These are phyloP conservation scores for Coemansia sp. DNA, from an alignment of 192 early-diverging fungal species.

Conservation along the genomic window DNA sequence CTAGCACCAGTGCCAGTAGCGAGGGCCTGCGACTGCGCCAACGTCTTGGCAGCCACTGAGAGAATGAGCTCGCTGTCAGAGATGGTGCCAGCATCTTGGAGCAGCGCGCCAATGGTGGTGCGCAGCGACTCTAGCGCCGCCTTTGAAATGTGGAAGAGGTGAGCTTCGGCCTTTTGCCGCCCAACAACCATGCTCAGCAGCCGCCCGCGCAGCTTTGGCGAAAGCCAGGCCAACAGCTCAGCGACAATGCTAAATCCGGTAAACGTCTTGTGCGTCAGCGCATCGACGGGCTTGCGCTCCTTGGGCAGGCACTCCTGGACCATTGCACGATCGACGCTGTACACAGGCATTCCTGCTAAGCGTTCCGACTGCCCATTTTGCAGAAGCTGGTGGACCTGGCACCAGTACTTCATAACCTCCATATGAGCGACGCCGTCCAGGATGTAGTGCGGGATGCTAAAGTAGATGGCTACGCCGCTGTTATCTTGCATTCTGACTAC, in stretches of 20 bases:
- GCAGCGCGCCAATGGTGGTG: conserved; percentile 7
- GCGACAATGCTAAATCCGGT: conserved; percentile 19
- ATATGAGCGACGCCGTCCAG: conserved; percentile 32
- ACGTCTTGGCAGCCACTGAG: conserved; percentile 23
- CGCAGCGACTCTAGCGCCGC: conserved; percentile 22
- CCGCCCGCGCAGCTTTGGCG: conserved; percentile 33
- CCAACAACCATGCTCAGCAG: conserved; percentile 21
- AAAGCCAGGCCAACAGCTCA: conserved; percentile 42
- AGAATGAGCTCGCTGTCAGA: conserved; percentile 30
- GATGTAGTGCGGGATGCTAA: conserved; percentile 43
- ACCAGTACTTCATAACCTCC: conserved; percentile 37
- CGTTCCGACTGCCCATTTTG: neutral
- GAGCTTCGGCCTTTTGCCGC: conserved; percentile 36
- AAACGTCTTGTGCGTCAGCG: conserved; percentile 11
- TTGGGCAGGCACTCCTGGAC: conserved; percentile 17
- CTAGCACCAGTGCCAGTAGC: neutral
- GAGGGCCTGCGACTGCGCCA: conserved; percentile 28
- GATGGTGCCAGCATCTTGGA: conserved; percentile 8
- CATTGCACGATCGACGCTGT: conserved; percentile 15
- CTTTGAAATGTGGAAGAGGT: conserved; percentile 40
- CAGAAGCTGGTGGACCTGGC: conserved; percentile 25
- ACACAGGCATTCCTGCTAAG: conserved; percentile 11
- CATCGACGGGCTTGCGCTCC: conserved; percentile 28
- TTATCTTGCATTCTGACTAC: conserved; percentile 28
- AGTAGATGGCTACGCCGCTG: conserved; percentile 41